Percentiles rank a stretch among this genome's conserved stretches.
Evolutionary conservation across 345 rosid species (phyloP).

Genomic region (Corymbia maculata): DNA sequence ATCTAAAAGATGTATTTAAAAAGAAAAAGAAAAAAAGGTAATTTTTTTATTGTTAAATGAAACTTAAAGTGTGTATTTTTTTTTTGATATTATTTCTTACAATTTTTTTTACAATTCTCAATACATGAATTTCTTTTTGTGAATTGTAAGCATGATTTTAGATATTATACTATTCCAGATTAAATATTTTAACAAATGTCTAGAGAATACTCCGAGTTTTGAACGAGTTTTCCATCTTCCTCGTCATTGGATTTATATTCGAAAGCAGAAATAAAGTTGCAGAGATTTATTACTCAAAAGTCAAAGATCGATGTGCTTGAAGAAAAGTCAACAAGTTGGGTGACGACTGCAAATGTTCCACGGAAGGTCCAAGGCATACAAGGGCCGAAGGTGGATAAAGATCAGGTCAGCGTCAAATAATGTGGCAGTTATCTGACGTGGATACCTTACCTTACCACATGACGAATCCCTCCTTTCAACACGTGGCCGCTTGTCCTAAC

Average conservation of each 20-base stretch:
- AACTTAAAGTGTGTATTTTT: not conserved
- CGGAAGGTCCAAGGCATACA: too few relatives aligned
- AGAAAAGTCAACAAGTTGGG: not conserved
- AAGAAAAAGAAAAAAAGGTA: too few relatives aligned
- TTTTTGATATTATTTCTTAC: too few relatives aligned
- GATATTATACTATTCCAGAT: not conserved
- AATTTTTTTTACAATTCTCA: not conserved
- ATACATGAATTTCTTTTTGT: not conserved
- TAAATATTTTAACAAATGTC: not conserved
- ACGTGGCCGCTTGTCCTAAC: not conserved
- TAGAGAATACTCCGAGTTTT: too few relatives aligned
- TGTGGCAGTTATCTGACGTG: not conserved
- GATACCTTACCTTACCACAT: not conserved
- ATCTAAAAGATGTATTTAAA: too few relatives aligned
- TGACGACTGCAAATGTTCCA: too few relatives aligned
- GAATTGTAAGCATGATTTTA: not conserved
- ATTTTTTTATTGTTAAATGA: not conserved
- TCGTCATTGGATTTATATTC: not conserved
- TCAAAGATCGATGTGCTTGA: not conserved
- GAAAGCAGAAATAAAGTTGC: not conserved
- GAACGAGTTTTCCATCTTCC: not conserved
- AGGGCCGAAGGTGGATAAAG: not conserved
- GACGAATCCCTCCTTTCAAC: not conserved
- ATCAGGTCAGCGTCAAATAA: not conserved
- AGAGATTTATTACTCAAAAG: not conserved